Evolutionary conservation across 164 flowering plant species (phyloP).

Genomic region (Stephania cephalantha): DNA sequence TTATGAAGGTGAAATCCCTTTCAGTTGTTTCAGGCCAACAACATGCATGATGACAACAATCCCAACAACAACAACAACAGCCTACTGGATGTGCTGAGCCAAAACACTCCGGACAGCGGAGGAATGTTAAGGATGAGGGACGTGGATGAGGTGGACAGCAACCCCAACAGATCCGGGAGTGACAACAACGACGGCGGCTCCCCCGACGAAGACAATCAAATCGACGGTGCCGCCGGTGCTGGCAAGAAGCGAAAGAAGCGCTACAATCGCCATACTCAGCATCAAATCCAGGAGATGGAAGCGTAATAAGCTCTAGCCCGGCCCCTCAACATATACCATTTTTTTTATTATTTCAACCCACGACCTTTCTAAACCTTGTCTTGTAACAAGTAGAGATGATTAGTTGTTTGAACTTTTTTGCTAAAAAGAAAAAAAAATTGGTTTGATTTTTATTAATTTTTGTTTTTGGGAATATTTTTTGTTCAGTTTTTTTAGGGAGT

Average conservation of each 20-base stretch:
- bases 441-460: background rate
- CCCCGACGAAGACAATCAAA: slow-evolving; percentile 51
- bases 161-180: slow-evolving; percentile 52
- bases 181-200: slow-evolving; percentile 53
- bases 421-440: background rate
- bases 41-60: slow-evolving; percentile 45
- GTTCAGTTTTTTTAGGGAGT: slow-evolving; percentile 75
- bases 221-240: too few species aligned
- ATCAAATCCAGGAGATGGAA: slow-evolving; percentile 92
- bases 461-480: background rate
- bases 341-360: too few species aligned
- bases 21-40: slow-evolving; percentile 53
- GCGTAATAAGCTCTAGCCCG: slow-evolving; percentile 42
- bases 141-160: slow-evolving; percentile 60
- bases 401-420: too few species aligned
- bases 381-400: too few species aligned
- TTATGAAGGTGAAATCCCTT: slow-evolving; percentile 14
- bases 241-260: slow-evolving; percentile 42
- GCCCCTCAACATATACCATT: background rate
- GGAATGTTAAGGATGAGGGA: slow-evolving; percentile 41
- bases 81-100: slow-evolving; percentile 32
- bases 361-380: too few species aligned
- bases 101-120: slow-evolving; percentile 38
- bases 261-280: slow-evolving; percentile 92
- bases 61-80: slow-evolving; percentile 18